Evolutionary conservation across 441 rosid species (phyloP).

Genomic region (Gossypium schwendimanii): DNA sequence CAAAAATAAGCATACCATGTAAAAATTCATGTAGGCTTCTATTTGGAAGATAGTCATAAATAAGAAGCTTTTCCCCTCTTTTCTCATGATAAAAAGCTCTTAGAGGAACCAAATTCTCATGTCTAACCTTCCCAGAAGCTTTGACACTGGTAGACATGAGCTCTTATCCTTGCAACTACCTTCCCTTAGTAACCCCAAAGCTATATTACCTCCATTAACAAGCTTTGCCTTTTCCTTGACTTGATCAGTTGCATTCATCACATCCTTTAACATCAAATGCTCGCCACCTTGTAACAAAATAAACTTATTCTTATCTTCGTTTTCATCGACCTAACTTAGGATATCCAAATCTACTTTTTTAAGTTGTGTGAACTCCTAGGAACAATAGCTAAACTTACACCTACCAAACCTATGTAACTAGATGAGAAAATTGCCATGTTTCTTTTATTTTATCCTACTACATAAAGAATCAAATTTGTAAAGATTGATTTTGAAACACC

Average conservation of each 20-base stretch:
- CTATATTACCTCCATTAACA: conserved; percentile 78
- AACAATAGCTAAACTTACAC: too few species aligned
- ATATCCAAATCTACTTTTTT: too few species aligned
- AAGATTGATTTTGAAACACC: too few species aligned
- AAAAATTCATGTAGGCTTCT: conserved; percentile 66
- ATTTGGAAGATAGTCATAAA: conserved; percentile 79
- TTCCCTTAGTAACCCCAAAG: conserved; percentile 80
- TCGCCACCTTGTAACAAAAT: conserved; percentile 87
- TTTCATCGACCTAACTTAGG: conserved; percentile 20
- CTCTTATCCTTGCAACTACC: conserved; percentile 80
- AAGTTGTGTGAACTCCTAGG: too few species aligned
- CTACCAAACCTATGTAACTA: too few species aligned
- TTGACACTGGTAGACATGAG: conserved; percentile 60
- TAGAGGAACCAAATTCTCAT: conserved; percentile 77
- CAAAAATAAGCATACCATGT: conserved; percentile 48
- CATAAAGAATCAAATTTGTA: too few species aligned
- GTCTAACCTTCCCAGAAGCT: conserved; percentile 65
- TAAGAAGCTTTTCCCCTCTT: conserved; percentile 87
- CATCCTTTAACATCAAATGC: conserved; percentile 82
- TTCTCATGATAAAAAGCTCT: conserved; percentile 93
- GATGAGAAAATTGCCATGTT: too few species aligned
- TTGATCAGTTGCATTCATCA: conserved; percentile 85
- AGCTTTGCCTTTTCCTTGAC: conserved; percentile 94
- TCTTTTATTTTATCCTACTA: too few species aligned
- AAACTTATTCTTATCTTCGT: conserved; percentile 62